Evolutionary conservation across 83 land plant species (phyloP).

Genomic region (Thuja plicata): DNA sequence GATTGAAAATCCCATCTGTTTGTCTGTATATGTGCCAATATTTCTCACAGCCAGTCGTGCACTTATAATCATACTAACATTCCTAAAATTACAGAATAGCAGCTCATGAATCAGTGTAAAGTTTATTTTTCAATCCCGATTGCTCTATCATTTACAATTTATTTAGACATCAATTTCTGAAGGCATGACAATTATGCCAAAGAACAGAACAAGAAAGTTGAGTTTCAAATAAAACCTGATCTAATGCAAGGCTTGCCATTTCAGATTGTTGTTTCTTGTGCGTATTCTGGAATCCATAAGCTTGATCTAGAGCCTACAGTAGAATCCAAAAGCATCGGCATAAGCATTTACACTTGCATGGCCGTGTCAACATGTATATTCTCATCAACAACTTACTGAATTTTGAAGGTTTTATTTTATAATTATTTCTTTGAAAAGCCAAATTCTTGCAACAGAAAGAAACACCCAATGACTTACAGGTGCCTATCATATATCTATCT

Average conservation of each 20-base stretch:
- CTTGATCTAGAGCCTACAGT: conserved; percentile 63
- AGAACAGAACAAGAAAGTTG: neutral
- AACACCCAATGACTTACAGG: neutral
- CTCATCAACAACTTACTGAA: neutral
- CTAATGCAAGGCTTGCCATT: conserved; percentile 57
- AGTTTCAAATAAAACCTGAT: conserved; percentile 39
- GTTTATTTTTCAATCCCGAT: neutral
- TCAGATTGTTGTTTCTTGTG: conserved; percentile 56
- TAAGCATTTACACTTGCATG: neutral
- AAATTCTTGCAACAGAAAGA: neutral
- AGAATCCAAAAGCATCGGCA: neutral
- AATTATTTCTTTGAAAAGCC: neutral
- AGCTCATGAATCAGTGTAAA: neutral
- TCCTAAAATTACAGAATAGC: neutral
- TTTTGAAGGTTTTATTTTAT: too few species aligned
- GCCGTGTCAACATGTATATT: neutral
- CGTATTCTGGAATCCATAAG: conserved; percentile 76
- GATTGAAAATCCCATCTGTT: neutral
- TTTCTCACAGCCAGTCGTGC: neutral
- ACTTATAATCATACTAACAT: neutral
- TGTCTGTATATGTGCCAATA: neutral
- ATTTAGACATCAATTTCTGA: neutral
- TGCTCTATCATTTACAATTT: neutral
- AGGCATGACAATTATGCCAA: neutral
- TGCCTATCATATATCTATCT: neutral